These are phyloP conservation scores for Collybia nuda DNA, from an alignment of 768 basidiomycete species.

Conservation along the genomic window DNA sequence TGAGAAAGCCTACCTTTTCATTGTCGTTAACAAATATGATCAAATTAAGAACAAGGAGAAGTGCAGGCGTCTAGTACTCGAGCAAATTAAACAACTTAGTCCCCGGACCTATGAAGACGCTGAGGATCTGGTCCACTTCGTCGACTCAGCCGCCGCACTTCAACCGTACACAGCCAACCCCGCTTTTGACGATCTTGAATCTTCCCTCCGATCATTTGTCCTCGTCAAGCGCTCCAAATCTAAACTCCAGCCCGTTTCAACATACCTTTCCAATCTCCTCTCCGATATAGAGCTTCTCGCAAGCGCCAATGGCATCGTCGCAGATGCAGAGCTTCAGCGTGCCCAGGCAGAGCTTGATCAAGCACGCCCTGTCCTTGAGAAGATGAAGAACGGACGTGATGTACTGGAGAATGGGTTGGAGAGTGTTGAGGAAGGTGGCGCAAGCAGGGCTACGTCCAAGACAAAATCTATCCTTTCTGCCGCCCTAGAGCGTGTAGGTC, in stretches of 20 bases:
- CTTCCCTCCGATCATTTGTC: conserved; percentile 89
- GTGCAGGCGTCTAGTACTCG: conserved; percentile 83
- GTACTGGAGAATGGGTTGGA: conserved; percentile 79
- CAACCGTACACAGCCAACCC: conserved; percentile 64
- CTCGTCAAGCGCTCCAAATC: conserved; percentile 95
- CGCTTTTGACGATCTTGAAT: conserved; percentile 87
- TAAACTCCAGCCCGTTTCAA: conserved; percentile 91
- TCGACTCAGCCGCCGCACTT: conserved; percentile 82
- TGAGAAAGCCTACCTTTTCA: conserved; percentile 97
- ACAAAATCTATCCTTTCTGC: conserved; percentile 59
- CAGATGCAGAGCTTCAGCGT: conserved; percentile 69
- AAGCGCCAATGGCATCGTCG: conserved; percentile 83
- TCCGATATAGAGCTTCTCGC: conserved; percentile 88
- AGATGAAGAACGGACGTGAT: conserved; percentile 76
- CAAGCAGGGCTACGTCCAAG: conserved; percentile 46
- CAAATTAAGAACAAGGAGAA: conserved; percentile 94
- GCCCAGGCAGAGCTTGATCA: conserved; percentile 70
- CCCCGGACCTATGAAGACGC: conserved; percentile 92
- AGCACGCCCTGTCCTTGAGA: conserved; percentile 81
- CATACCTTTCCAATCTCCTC: conserved; percentile 89
- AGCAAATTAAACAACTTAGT: conserved; percentile 91
- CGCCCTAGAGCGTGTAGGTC: conserved; percentile 76
- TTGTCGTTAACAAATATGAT: conserved; percentile 98
- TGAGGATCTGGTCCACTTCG: conserved; percentile 95
- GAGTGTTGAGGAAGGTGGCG: conserved; percentile 72